These are phyloP conservation scores for Ligustrum vulgare DNA, from an alignment of 257 asterid genomes.

Conservation along the genomic window DNA sequence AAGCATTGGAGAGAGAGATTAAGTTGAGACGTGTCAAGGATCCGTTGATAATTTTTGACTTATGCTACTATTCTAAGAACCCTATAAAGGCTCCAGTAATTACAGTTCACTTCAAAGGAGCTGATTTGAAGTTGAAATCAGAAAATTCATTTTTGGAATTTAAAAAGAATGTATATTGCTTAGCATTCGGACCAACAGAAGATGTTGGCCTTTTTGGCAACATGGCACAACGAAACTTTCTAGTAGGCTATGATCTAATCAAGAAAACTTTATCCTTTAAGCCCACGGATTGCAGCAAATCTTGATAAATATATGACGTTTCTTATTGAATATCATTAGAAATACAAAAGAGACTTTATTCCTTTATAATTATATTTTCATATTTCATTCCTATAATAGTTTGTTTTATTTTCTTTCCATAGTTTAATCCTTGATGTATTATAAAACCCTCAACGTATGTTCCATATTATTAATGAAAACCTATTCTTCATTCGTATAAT, in stretches of 20 bases:
- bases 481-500: too few species aligned
- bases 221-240: conserved; percentile 34
- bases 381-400: too few species aligned
- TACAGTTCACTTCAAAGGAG: conserved; percentile 36
- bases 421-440: too few species aligned
- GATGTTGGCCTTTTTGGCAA: conserved; percentile 34
- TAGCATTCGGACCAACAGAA: conserved; percentile 22
- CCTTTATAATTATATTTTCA: too few species aligned
- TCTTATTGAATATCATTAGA: too few species aligned
- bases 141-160: conserved; percentile 28
- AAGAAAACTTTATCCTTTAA: conserved; percentile 31
- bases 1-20: background rate
- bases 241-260: conserved; percentile 37
- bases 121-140: conserved; percentile 27
- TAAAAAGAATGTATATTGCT: background rate
- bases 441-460: too few species aligned
- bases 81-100: conserved; percentile 12
- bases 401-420: too few species aligned
- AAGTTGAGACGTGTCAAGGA: conserved; percentile 11
- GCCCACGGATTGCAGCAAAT: conserved; percentile 31
- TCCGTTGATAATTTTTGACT: conserved; percentile 15
- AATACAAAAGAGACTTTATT: too few species aligned
- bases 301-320: background rate
- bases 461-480: too few species aligned
- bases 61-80: conserved; percentile 28